A percentile compares a stretch with the other conserved stretches of the same genome.
Evolutionary conservation across 768 basidiomycete genomes (phyloP).

Genomic region (Inosperma sp.): DNA sequence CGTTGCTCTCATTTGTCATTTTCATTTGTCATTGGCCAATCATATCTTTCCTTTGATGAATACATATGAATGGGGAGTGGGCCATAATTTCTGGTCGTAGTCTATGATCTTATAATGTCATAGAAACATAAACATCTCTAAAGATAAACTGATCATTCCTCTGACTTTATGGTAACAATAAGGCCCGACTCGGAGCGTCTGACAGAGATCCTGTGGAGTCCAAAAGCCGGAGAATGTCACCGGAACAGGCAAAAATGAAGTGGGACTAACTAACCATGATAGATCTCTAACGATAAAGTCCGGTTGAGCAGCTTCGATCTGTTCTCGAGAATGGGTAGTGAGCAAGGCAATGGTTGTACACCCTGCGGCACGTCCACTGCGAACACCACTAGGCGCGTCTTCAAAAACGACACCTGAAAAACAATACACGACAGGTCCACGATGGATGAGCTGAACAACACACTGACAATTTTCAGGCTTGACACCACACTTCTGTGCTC

Average conservation of each 20-base stretch:
- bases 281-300: slow-evolving; percentile 72
- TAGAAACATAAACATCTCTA: no score
- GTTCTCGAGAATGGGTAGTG: slow-evolving; percentile 71
- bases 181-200: slow-evolving; percentile 37
- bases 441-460: slow-evolving; percentile 3
- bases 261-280: slow-evolving; percentile 44
- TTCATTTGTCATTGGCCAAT: not conserved
- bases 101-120: no score
- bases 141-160: no score
- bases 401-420: slow-evolving; percentile 76
- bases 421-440: slow-evolving; percentile 4
- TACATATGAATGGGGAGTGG: not conserved
- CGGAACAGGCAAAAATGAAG: not conserved
- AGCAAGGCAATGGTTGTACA: slow-evolving; percentile 79
- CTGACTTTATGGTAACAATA: slow-evolving; percentile 40
- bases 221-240: not conserved
- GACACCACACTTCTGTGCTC: slow-evolving; percentile 67
- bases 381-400: slow-evolving; percentile 85
- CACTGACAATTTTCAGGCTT: slow-evolving; percentile 56
- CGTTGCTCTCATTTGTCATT: not conserved
- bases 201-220: slow-evolving; percentile 29
- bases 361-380: slow-evolving; percentile 76
- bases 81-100: not conserved
- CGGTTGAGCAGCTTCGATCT: slow-evolving; percentile 58
- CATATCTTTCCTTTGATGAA: not conserved